Evolutionary conservation across 1,284 basidiomycete genomes (phyloP).

Genomic region (Takashimella koratensis): DNA sequence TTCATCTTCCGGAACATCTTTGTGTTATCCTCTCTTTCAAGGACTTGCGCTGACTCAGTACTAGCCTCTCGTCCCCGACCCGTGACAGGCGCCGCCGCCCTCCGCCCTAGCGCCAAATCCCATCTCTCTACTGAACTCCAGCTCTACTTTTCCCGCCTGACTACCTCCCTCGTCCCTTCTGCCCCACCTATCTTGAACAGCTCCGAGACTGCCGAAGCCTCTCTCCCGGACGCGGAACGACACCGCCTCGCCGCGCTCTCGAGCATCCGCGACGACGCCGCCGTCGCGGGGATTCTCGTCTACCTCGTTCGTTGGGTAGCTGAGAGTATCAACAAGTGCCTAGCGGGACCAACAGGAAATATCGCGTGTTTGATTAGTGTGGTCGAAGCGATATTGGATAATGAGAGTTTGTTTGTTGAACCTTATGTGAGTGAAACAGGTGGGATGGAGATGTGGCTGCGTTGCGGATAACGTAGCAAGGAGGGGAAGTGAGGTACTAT

Average conservation of each 20-base stretch:
- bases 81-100: slow-evolving; percentile 39
- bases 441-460: background rate
- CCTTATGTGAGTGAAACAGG: slow-evolving; percentile 69
- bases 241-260: slow-evolving; percentile 84
- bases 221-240: slow-evolving; percentile 43
- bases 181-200: slow-evolving; percentile 29
- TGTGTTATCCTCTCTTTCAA: background rate
- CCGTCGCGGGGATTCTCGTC: slow-evolving; percentile 87
- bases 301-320: slow-evolving; percentile 94
- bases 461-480: background rate
- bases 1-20: background rate
- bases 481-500: background rate
- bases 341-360: slow-evolving; percentile 56
- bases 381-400: slow-evolving; percentile 75
- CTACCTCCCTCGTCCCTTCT: slow-evolving; percentile 69
- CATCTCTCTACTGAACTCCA: slow-evolving; percentile 92
- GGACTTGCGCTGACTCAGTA: slow-evolving; percentile 1
- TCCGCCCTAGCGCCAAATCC: slow-evolving; percentile 64
- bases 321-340: slow-evolving; percentile 68
- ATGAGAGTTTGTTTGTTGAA: slow-evolving; percentile 86
- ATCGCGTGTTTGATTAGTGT: slow-evolving; percentile 80
- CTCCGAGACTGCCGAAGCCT: slow-evolving; percentile 11
- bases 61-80: slow-evolving; percentile 30
- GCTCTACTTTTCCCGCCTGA: slow-evolving; percentile 90
- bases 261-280: slow-evolving; percentile 83